These are phyloP conservation scores for Boletus vinaceobasis DNA, from an alignment of 768 basidiomycete genomes.

Conservation along the genomic window DNA sequence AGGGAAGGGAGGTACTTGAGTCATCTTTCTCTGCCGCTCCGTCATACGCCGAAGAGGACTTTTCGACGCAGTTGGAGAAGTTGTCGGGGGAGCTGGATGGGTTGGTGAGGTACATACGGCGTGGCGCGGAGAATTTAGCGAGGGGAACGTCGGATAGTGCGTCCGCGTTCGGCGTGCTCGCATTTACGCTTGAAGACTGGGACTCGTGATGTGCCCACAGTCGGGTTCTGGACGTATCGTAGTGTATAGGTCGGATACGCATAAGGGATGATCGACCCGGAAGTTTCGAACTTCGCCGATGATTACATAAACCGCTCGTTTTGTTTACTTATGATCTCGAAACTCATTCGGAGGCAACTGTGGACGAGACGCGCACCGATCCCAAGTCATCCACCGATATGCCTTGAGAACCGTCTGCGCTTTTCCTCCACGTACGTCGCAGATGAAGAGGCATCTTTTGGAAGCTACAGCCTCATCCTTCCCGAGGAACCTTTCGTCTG, in stretches of 20 bases:
- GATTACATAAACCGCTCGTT: conserved; percentile 1
- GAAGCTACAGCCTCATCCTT: conserved; percentile 58
- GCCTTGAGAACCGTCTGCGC: neutral
- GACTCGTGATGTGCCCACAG: conserved; percentile 45
- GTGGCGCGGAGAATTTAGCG: conserved; percentile 68
- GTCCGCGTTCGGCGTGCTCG: conserved; percentile 64
- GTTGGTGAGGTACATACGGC: conserved; percentile 62
- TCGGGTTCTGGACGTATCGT: too few relatives aligned
- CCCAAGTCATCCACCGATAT: neutral
- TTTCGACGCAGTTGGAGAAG: conserved; percentile 53
- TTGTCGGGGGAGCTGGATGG: conserved; percentile 69
- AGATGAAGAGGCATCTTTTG: conserved; percentile 36
- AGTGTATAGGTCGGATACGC: too few relatives aligned
- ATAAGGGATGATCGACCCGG: too few relatives aligned
- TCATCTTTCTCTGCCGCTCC: conserved; percentile 42
- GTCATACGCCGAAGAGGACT: conserved; percentile 44
- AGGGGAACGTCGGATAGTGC: conserved; percentile 58
- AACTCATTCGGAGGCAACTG: neutral
- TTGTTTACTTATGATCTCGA: neutral
- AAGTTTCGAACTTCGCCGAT: neutral
- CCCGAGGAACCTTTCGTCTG: conserved; percentile 63
- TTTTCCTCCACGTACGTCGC: neutral
- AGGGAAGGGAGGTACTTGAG: conserved; percentile 14
- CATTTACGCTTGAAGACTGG: conserved; percentile 80
- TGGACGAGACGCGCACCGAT: neutral